Evolutionary conservation across 257 asterid genomes (phyloP).

Genomic region (Linderniella brevidens): DNA sequence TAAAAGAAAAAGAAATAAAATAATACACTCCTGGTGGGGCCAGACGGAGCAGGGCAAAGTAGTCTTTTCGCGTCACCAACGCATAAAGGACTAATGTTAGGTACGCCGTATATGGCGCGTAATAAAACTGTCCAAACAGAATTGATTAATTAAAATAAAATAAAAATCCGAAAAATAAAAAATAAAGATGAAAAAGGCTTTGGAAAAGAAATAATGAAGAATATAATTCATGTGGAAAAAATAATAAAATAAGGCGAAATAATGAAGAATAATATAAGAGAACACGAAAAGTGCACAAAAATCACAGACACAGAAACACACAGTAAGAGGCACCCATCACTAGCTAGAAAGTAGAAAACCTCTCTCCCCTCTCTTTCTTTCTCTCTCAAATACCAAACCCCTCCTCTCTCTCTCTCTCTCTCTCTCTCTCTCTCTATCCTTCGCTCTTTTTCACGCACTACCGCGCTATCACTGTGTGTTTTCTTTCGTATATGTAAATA

Average conservation of each 20-base stretch:
- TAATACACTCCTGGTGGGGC: no score
- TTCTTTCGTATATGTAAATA: constrained; percentile 2
- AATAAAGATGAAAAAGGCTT: no score
- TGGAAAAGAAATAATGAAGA: not conserved
- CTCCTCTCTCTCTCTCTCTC: constrained; percentile 12
- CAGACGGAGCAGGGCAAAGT: constrained; percentile 4
- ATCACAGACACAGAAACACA: constrained; percentile 7
- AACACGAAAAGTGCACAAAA: constrained; percentile 24
- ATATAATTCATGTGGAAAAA: no score
- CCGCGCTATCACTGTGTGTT: constrained; percentile 14
- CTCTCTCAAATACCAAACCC: constrained; percentile 23
- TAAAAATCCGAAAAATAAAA: not conserved
- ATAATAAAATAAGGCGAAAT: constrained; percentile 23
- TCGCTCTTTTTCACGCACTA: constrained; percentile 1
- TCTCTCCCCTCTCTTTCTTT: no score
- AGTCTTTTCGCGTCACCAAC: not conserved
- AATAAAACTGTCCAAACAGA: constrained; percentile 12
- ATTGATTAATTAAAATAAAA: not conserved
- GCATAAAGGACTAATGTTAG: constrained; percentile 5
- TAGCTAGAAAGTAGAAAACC: constrained; percentile 12
- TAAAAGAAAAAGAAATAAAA: no score
- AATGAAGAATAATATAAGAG: constrained; percentile 16
- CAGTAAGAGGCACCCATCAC: constrained; percentile 11
- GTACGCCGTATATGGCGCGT: constrained; percentile 11
- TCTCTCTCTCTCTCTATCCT: not conserved